phyloP scores from a whole-genome alignment of 371 early-diverging fungal species.

The Chytridiales sp. region DNA sequence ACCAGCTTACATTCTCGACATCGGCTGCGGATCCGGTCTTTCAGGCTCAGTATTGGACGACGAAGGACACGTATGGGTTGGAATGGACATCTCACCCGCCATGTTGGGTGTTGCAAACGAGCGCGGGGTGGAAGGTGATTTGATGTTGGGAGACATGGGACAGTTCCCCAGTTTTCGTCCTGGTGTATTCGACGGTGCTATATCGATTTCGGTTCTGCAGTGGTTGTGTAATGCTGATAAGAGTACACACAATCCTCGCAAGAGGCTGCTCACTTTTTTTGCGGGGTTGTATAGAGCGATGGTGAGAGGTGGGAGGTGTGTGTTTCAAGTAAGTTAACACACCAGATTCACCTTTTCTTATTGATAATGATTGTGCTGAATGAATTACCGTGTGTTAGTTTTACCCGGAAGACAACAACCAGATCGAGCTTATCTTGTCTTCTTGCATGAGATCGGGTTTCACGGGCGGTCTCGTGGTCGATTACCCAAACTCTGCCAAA shows the following conservation, averaged over 20 bases:
- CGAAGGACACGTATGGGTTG: slow-evolving; percentile 93
- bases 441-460: slow-evolving; percentile 91
- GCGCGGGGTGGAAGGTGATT: slow-evolving; percentile 86
- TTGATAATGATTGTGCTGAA: no score
- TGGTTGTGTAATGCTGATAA: slow-evolving; percentile 99
- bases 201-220: slow-evolving; percentile 96
- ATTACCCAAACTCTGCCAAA: slow-evolving; percentile 95
- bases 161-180: slow-evolving; percentile 94
- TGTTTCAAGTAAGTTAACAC: no score
- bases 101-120: slow-evolving; percentile 89
- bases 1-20: slow-evolving; percentile 83
- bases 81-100: slow-evolving; percentile 91
- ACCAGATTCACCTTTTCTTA: no score
- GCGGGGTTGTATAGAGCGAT: slow-evolving; percentile 87
- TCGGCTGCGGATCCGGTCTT: slow-evolving; percentile 97
- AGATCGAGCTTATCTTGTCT: slow-evolving; percentile 90
- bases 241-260: slow-evolving; percentile 73
- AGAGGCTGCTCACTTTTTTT: slow-evolving; percentile 90
- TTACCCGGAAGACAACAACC: slow-evolving; percentile 95
- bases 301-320: slow-evolving; percentile 86
- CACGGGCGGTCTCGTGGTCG: slow-evolving; percentile 94
- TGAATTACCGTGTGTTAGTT: no score
- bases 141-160: slow-evolving; percentile 95
- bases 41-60: slow-evolving; percentile 95
- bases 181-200: slow-evolving; percentile 95